phyloP scores from a whole-genome alignment of 1,139 yeast species.

The Dujonia santamariae region DNA sequence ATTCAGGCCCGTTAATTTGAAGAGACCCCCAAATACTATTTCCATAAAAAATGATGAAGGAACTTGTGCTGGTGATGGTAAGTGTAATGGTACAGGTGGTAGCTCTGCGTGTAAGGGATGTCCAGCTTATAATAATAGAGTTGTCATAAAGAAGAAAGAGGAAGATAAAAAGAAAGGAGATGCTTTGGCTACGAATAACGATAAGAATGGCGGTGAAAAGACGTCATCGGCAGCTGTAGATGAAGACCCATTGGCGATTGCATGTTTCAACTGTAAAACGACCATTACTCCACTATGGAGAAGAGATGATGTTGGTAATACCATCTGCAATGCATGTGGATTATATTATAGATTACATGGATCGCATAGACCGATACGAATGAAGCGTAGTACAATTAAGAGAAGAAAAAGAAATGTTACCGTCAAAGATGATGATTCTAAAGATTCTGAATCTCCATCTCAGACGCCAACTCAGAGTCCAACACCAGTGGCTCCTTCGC shows the following conservation, averaged over 20 bases:
- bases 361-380: slow-evolving; percentile 69
- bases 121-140: slow-evolving; percentile 76
- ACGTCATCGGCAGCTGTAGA: slow-evolving; percentile 1
- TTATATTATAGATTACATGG: slow-evolving; percentile 77
- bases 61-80: slow-evolving; percentile 78
- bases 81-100: slow-evolving; percentile 88
- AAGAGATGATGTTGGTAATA: slow-evolving; percentile 74
- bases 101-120: slow-evolving; percentile 77
- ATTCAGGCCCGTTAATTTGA: slow-evolving; percentile 58
- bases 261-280: slow-evolving; percentile 80
- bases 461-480: neutral
- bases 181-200: neutral
- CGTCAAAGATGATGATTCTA: too few species aligned
- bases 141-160: slow-evolving; percentile 29
- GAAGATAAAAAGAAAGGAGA: slow-evolving; percentile 1
- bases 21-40: slow-evolving; percentile 62
- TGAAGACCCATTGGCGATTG: slow-evolving; percentile 53
- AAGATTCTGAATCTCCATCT: neutral
- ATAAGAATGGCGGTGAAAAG: neutral
- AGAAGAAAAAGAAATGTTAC: slow-evolving; percentile 66
- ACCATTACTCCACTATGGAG: slow-evolving; percentile 89
- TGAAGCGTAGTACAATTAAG: slow-evolving; percentile 72
- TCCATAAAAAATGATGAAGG: slow-evolving; percentile 48
- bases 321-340: slow-evolving; percentile 89
- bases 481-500: neutral